Evolutionary conservation across 1,284 basidiomycete species (phyloP).

Genomic region (Kwoniella shivajii): DNA sequence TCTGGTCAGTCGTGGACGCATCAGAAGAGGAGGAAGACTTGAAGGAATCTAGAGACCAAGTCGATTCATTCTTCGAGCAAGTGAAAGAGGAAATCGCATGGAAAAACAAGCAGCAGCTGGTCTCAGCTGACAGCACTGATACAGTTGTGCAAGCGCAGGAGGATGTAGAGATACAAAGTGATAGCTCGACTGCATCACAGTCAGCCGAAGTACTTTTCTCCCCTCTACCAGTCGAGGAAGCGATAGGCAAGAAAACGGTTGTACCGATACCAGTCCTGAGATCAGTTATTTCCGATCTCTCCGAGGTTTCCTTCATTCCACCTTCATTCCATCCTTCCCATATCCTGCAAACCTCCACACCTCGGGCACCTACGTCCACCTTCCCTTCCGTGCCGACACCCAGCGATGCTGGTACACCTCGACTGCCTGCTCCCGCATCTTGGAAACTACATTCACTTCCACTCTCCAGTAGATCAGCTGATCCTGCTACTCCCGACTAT

Average conservation of each 20-base stretch:
- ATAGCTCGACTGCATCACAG: background rate
- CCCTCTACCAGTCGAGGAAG: background rate
- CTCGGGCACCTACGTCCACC: slow-evolving; percentile 11
- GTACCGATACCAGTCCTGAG: too few species aligned
- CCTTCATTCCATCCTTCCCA: slow-evolving; percentile 19
- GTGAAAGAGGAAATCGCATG: slow-evolving; percentile 22
- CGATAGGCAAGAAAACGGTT: too few species aligned
- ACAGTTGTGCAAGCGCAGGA: background rate
- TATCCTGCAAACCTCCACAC: slow-evolving; percentile 15
- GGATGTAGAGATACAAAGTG: too few species aligned
- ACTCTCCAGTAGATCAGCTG: slow-evolving; percentile 1
- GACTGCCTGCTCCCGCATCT: slow-evolving; percentile 2
- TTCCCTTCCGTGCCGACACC: slow-evolving; percentile 25
- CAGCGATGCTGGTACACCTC: slow-evolving; percentile 2
- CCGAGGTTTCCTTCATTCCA: background rate
- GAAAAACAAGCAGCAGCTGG: slow-evolving; percentile 6
- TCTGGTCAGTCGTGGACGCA: slow-evolving; percentile 13
- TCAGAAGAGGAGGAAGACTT: slow-evolving; percentile 1
- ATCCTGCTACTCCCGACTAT: slow-evolving; percentile 18
- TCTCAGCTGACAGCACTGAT: background rate
- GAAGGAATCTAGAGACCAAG: slow-evolving; percentile 23
- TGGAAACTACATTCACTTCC: background rate
- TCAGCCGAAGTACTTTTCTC: background rate
- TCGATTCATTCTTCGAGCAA: slow-evolving; percentile 16
- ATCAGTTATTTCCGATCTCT: background rate